phyloP scores from a whole-genome alignment of 2,329 filamentous ascomycete genomes.

The Raffaelea ambrosiae region DNA sequence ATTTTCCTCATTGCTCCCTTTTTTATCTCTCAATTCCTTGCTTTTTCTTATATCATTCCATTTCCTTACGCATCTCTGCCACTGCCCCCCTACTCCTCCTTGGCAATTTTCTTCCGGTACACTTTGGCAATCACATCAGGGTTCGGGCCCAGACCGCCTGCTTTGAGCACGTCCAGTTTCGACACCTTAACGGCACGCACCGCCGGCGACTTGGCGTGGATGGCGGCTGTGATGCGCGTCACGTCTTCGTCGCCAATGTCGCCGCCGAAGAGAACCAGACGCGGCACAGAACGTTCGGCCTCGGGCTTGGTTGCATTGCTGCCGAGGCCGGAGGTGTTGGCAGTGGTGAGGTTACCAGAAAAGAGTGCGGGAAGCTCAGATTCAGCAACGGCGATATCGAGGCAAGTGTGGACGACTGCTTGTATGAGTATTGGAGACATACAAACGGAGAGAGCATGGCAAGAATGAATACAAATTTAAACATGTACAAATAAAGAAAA shows the following conservation, averaged over 20 bases:
- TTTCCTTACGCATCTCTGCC: no score
- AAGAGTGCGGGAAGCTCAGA: slow-evolving; percentile 87
- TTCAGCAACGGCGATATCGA: no score
- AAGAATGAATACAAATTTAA: slow-evolving; percentile 8
- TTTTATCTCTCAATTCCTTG: no score
- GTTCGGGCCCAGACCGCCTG: slow-evolving; percentile 19
- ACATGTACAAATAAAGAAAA: background rate
- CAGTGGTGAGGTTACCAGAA: no score
- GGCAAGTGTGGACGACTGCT: no score
- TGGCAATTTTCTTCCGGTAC: slow-evolving; percentile 17
- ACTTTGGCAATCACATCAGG: slow-evolving; percentile 19
- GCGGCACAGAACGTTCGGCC: slow-evolving; percentile 14
- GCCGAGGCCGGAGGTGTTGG: no score
- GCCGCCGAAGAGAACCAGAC: slow-evolving; percentile 16
- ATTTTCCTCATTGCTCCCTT: no score
- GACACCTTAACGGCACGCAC: slow-evolving; percentile 16
- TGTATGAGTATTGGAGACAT: no score
- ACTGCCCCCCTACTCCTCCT: slow-evolving; percentile 5
- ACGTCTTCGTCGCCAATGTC: slow-evolving; percentile 14
- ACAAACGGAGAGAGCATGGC: slow-evolving; percentile 38
- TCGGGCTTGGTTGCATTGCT: no score
- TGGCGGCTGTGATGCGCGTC: slow-evolving; percentile 8
- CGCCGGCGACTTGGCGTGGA: slow-evolving; percentile 5
- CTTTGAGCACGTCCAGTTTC: slow-evolving; percentile 18
- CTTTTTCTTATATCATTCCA: no score